Base-by-base conservation (phyloP, 768 basidiomycete species). In the Pleurotus giganteus region DNA sequence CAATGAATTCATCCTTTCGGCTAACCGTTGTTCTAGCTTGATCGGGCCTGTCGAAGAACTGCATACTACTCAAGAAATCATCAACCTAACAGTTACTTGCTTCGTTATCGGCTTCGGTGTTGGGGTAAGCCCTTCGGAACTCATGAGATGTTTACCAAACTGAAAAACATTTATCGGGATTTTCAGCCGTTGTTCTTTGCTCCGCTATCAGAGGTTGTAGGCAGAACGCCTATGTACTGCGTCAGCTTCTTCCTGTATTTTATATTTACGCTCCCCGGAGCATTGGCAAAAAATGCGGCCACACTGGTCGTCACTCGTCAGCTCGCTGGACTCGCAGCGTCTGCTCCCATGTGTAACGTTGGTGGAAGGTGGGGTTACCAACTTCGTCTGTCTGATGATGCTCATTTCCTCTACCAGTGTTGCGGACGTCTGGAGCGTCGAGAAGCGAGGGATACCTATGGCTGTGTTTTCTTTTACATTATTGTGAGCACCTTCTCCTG, bases 231-330 rank as follows among this genome's bases (percentile, higher is more conserved):
- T 4, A 67, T 74, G 5, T 76, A 75, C 56, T 61, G 59, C 42
- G 60, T 70, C 52, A 72, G 69, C 57, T 69, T 75, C 43, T 71
- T 74, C 60, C 61, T 77, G 34, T 75, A 67, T 59, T 72, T 74
- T 55, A 67, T 81, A 46, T 79, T 78, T 67, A 77, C 75, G 17
- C 69, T 82, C 15, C 78, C 75, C 5, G 66, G 71, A 41, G 74
- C 76, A 0, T 68, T 81, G 11, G 71, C 76, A 0, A 65, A 71
- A 28, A 79, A 79, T 60, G 71, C 74, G 32, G 72, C 70, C 19
- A 76, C 76, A 0, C 62, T 80, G 11, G 68, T 82, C 28, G 60
- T 80, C 11, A 66, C 69, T 23, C 66, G 77, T n/a, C 72, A 73
- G 63, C 61, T 79, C 31, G 76, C 76, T n/a, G 80, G 78, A 11